These are phyloP conservation scores for Amylostereum chailletii DNA, from an alignment of 1,284 basidiomycete genomes.

Conservation along the genomic window DNA sequence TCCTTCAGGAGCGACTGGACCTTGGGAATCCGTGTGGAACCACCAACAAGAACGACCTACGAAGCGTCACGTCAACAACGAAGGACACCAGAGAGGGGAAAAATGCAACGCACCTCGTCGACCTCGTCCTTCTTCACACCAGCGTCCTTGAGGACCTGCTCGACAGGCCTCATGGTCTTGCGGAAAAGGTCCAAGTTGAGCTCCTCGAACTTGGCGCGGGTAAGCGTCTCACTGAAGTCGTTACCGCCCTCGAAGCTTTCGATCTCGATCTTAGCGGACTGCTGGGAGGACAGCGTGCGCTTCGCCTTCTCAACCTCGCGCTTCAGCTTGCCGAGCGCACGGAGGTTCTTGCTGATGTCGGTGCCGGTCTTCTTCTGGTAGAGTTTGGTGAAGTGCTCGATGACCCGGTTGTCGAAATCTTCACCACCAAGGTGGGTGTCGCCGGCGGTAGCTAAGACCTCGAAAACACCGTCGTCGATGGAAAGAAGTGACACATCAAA, in stretches of 20 bases:
- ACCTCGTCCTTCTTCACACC: slow-evolving; percentile 97
- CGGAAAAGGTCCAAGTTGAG: slow-evolving; percentile 98
- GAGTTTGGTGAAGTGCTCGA: slow-evolving; percentile 85
- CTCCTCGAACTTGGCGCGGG: slow-evolving; percentile 98
- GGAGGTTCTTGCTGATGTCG: slow-evolving; percentile 81
- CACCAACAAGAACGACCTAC: slow-evolving; percentile 85
- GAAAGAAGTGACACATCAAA: slow-evolving; percentile 93
- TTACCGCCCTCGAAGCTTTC: slow-evolving; percentile 91
- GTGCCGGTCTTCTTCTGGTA: slow-evolving; percentile 96
- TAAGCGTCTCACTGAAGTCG: slow-evolving; percentile 95
- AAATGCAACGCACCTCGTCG: slow-evolving; percentile 59
- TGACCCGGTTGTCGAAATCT: slow-evolving; percentile 97
- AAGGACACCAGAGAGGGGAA: too few species aligned
- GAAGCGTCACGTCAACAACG: background rate
- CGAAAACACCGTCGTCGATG: slow-evolving; percentile 97
- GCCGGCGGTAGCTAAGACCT: slow-evolving; percentile 95
- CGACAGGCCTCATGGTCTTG: slow-evolving; percentile 99
- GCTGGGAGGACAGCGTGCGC: slow-evolving; percentile 83
- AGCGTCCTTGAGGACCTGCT: slow-evolving; percentile 97
- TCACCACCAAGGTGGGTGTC: slow-evolving; percentile 99
- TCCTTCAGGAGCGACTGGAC: slow-evolving; percentile 95
- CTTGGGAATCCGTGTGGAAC: slow-evolving; percentile 98
- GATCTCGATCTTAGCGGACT: slow-evolving; percentile 67
- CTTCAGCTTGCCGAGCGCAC: slow-evolving; percentile 95
- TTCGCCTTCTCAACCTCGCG: slow-evolving; percentile 99